Base-by-base conservation (phyloP, 441 rosid genomes). In the Dalechampia spathulata region DNA sequence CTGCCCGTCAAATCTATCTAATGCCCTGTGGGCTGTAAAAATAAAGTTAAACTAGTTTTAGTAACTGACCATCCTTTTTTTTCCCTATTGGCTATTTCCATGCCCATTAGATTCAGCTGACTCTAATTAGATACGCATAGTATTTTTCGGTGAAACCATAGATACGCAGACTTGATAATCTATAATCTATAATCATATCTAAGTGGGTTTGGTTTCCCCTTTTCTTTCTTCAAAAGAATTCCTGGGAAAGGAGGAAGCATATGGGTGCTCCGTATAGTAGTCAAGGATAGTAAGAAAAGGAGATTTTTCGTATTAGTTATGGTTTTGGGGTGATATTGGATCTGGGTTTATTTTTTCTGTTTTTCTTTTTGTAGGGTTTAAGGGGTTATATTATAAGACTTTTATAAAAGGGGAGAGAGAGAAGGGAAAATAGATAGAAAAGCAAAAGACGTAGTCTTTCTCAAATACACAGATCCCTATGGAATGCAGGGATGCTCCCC, bases 401-500 rank as follows among this genome's bases (percentile, higher is more conserved):
- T 13, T 14, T 36, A 48, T 23, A 30, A 42, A 16, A 43, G 13
- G 52, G 12, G 42, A 16, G 49, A 28, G 6, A 41, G 45, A 49
- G 48, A 44, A 32, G n/a, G n/a, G n/a, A n/a, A n/a, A n/a, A n/a
- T n/a, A n/a, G n/a, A 42, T 19, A 23, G 1, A 46, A 38, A 69
- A 20, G 57, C 21, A 38, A 44, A 64, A 30, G 63, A 30, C 32
- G 61, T 42, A 64, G 78, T 67, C 77, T 71, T 74, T 73, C 74
- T 71, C 66, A 58, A 28, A 43, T 40, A 67, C 84, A 78, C 84
- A 75, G 86, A 83, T 80, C 86, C 90, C 86, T 72, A 78, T 80
- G 83, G 60, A 66, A 72, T 74, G 82, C 78, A 66, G 72, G 75
- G 80, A 42, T 57, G 66, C 71, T 71, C 27, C 71, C 80, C 86